A percentile compares a stretch with the other conserved stretches of the same genome.
Evolutionary conservation across 352 stramenopile species (phyloP).

Genomic region (Pythium rishiriense): DNA sequence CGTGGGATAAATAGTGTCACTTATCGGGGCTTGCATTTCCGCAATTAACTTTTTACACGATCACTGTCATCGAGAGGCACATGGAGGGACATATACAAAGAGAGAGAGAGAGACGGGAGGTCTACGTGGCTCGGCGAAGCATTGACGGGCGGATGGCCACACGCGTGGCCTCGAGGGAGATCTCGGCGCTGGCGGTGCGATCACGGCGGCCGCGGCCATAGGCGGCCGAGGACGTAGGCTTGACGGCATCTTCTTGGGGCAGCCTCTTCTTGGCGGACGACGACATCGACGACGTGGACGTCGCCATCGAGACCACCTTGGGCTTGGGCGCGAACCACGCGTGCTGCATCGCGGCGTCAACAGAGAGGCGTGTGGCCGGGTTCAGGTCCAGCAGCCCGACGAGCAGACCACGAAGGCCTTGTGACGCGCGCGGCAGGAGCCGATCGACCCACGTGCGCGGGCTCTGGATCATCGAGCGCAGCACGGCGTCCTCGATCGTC

Average conservation of each 20-base stretch:
- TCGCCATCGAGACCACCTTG: background rate
- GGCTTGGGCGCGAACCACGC: conserved; percentile 31
- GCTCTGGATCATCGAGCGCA: conserved; percentile 36
- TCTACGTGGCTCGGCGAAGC: background rate
- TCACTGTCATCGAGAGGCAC: background rate
- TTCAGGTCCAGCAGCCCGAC: conserved; percentile 49
- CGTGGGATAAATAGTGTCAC: too few species aligned
- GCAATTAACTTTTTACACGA: too few species aligned
- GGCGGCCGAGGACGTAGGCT: background rate
- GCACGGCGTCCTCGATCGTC: conserved; percentile 48
- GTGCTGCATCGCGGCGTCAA: conserved; percentile 51
- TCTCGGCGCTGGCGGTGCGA: conserved; percentile 38
- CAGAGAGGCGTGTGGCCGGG: conserved; percentile 46
- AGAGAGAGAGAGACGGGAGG: background rate
- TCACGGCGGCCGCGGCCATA: background rate
- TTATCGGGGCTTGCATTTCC: too few species aligned
- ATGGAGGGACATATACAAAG: background rate
- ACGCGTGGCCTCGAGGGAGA: conserved; percentile 61
- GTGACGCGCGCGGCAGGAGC: conserved; percentile 24
- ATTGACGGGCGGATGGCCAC: conserved; percentile 39
- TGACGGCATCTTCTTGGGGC: background rate
- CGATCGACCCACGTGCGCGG: background rate
- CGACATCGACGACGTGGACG: background rate
- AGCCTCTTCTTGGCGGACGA: conserved; percentile 15
- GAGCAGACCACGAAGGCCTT: conserved; percentile 44